These are phyloP conservation scores for Spathaspora hagerdaliae DNA, from an alignment of 805 yeast genomes.

Conservation along the genomic window DNA sequence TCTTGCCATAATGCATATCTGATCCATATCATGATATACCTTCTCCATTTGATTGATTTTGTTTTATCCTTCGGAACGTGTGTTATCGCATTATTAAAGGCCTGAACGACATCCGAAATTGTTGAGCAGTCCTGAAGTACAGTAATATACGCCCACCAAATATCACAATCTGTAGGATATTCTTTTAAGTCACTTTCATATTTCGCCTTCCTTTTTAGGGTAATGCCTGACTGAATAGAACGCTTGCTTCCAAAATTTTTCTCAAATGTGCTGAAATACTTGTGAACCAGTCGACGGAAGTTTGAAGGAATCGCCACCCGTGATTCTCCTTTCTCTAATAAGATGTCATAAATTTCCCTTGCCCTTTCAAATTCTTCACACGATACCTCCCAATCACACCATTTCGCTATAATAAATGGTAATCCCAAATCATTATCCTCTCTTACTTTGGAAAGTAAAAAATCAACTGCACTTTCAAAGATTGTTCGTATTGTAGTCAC, in stretches of 20 bases:
- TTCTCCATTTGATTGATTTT: conserved; percentile 51
- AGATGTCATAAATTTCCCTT: conserved; percentile 50
- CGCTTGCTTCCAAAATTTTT: conserved; percentile 57
- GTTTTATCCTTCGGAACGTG: conserved; percentile 30
- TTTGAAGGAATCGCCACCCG: conserved; percentile 21
- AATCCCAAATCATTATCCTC: conserved; percentile 16
- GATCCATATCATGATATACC: conserved; percentile 71
- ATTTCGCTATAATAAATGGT: conserved; percentile 41
- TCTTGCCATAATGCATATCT: conserved; percentile 64
- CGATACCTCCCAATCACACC: conserved; percentile 71
- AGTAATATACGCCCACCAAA: conserved; percentile 77
- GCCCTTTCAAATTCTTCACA: conserved; percentile 62
- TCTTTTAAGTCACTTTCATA: conserved; percentile 47
- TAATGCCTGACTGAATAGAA: conserved; percentile 50
- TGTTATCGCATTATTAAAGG: conserved; percentile 42
- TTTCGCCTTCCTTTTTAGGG: conserved; percentile 49
- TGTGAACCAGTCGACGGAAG: conserved; percentile 31
- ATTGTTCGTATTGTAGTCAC: conserved; percentile 56
- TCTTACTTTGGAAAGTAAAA: conserved; percentile 24
- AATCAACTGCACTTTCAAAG: conserved; percentile 63
- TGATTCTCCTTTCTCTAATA: conserved; percentile 22
- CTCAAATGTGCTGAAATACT: conserved; percentile 51
- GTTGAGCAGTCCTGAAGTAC: conserved; percentile 25
- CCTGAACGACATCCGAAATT: conserved; percentile 7
- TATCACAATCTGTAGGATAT: conserved; percentile 60